Evolutionary conservation across 176 grass and related monocot species (phyloP), one percentile per base, ranked within the genome.

Genomic region (Oryza meyeriana): DNA sequence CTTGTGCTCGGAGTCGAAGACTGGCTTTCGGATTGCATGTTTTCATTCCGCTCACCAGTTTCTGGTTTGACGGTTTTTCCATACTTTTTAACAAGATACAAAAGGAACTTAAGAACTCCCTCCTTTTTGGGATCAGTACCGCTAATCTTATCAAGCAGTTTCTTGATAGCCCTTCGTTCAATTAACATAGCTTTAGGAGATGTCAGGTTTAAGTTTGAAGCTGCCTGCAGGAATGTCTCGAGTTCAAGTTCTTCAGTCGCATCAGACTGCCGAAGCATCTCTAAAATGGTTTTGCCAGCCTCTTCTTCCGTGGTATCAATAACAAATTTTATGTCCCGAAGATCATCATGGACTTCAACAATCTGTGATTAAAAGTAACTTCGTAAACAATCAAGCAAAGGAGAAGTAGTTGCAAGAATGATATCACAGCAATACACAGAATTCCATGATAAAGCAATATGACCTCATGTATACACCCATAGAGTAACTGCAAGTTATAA

Each of bases 161-260:
- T 95, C 24, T 88, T 90, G 66, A 99, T 77, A 32, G 91, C 87
- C 68, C 93, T 86, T 86, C 72, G 93, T 91, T 99, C 96, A 87
- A 95, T 88, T 88, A 99, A 86, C 85, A 95, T 57, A 80, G 87
- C 78, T 91, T 94, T 99, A 13, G 96, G 89, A 82, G 90, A 90
- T 77, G 87, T 90, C 61, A 99, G 76, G 61, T 88, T 86, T 86
- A 99, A 87, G 64, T 89, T 95, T 74, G 87, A 92, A 88, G 93
- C 85, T 52, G 88, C 93, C 39, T 80, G 82, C 65, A 91, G 40
- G 80, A 94, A 95, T 66, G 86, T 84, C 67, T 89, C 64, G 25
- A 95, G 78, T 88, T 94, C 89, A 82, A 93, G 66, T 83, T 93
- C 91, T 85, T 99, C 91, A 75, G 66, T 89, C 75, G 76, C 48